A percentile compares a stretch with the other conserved stretches of the same genome.
These are phyloP conservation scores for Claviceps sp. DNA, from an alignment of 2,329 filamentous ascomycete species.

Conservation along the genomic window DNA sequence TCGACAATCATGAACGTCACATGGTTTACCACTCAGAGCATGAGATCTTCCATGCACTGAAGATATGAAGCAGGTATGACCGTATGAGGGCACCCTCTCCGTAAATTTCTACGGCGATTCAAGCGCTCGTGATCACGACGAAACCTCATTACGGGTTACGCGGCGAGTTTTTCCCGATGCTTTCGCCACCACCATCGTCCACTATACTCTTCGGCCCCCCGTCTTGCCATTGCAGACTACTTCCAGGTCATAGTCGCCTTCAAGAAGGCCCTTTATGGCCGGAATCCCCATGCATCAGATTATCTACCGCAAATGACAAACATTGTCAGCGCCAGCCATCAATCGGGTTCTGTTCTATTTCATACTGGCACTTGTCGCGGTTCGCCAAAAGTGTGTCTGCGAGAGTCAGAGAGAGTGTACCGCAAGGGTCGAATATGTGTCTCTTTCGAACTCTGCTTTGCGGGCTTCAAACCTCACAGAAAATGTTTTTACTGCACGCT, in stretches of 20 bases:
- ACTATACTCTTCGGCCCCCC: not conserved
- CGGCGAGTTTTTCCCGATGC: no score
- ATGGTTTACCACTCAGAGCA: no score
- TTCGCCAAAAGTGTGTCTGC: constrained; percentile 35
- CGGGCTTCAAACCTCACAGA: constrained; percentile 25
- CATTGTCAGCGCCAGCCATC: constrained; percentile 34
- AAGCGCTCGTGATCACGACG: no score
- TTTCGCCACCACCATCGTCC: not conserved
- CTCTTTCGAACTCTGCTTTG: constrained; percentile 38
- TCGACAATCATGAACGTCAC: no score
- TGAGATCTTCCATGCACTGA: no score
- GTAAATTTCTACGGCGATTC: no score
- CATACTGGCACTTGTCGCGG: constrained; percentile 36
- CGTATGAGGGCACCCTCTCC: no score
- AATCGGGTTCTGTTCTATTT: constrained; percentile 38
- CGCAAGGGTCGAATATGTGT: constrained; percentile 32
- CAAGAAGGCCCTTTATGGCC: not conserved
- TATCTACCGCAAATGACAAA: constrained; percentile 34
- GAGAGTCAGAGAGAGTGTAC: constrained; percentile 22
- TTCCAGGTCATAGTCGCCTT: not conserved
- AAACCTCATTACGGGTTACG: no score
- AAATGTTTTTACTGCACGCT: constrained; percentile 28
- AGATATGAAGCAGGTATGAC: no score
- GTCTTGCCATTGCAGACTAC: not conserved
- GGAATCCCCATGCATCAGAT: constrained; percentile 9